A percentile compares a stretch with the other conserved stretches of the same genome.
Conservation (phyloP, 805 yeast genomes). For the Kuraishia cidri region DNA sequence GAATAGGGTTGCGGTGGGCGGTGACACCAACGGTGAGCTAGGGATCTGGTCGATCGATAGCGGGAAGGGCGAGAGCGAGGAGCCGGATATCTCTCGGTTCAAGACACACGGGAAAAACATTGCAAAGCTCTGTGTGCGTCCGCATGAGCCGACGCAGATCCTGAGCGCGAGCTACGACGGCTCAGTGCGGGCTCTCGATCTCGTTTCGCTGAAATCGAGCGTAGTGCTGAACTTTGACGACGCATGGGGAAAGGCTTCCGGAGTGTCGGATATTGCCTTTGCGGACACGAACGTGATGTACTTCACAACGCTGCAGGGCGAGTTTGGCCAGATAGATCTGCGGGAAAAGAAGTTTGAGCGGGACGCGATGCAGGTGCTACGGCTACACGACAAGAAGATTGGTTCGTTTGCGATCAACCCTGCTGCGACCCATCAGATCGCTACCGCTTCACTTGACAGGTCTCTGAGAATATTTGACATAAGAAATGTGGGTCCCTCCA, state of each 20-base stretch:
- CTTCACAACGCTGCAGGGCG: conserved; percentile 74
- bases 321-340: conserved; percentile 65
- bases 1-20: conserved; percentile 65
- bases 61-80: conserved; percentile 26
- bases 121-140: conserved; percentile 49
- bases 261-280: conserved; percentile 68
- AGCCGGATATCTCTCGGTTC: conserved; percentile 51
- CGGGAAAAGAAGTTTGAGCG: conserved; percentile 28
- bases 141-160: conserved; percentile 41
- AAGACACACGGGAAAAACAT: conserved; percentile 73
- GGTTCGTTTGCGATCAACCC: conserved; percentile 88
- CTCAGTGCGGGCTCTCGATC: conserved; percentile 64
- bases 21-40: conserved; percentile 80
- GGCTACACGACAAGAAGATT: conserved; percentile 84
- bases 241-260: conserved; percentile 45
- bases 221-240: conserved; percentile 53
- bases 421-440: conserved; percentile 48
- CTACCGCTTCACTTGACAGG: conserved; percentile 86
- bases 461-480: conserved; percentile 84
- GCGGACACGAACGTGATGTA: conserved; percentile 51
- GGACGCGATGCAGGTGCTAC: conserved; percentile 22
- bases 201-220: conserved; percentile 46
- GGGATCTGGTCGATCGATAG: conserved; percentile 77
- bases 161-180: conserved; percentile 84
- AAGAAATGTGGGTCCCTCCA: conserved; percentile 36